These are phyloP conservation scores for Mycena capillaripes DNA, from an alignment of 768 basidiomycete genomes.

Conservation along the genomic window DNA sequence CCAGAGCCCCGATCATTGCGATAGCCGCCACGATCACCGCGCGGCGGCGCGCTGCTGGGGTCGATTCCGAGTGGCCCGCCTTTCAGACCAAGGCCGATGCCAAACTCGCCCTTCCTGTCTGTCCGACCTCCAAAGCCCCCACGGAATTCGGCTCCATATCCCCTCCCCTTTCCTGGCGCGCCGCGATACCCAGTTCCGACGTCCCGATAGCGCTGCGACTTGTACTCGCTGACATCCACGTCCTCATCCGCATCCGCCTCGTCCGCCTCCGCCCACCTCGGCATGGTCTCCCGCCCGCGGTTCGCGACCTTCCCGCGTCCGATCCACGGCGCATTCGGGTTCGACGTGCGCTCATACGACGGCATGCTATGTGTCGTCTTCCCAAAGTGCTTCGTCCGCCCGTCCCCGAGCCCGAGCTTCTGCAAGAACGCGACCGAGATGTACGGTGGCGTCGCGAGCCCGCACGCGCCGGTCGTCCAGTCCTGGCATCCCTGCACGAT, in stretches of 20 bases:
- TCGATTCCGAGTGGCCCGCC: conserved; percentile 4
- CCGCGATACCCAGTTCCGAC: background rate
- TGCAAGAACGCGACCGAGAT: conserved; percentile 64
- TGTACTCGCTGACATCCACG: conserved; percentile 15
- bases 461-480: conserved; percentile 72
- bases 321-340: conserved; percentile 15
- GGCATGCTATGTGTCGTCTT: conserved; percentile 5
- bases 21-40: background rate
- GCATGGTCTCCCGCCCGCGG: background rate
- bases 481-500: conserved; percentile 70
- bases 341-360: background rate
- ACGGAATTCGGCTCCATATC: background rate
- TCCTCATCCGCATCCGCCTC: background rate
- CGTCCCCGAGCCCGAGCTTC: conserved; percentile 51
- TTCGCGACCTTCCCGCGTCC: conserved; percentile 8
- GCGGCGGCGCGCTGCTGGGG: too few relatives aligned
- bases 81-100: background rate
- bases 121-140: conserved; percentile 12
- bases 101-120: background rate
- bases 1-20: background rate
- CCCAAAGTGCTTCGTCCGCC: conserved; percentile 36
- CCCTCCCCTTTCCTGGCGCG: background rate
- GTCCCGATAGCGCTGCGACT: conserved; percentile 11
- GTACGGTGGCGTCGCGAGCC: conserved; percentile 65
- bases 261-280: background rate